Percentiles rank a stretch among this genome's conserved stretches.
Conservation (phyloP, 371 early-diverging fungal species). For the Choanephora cucurbitarum region DNA sequence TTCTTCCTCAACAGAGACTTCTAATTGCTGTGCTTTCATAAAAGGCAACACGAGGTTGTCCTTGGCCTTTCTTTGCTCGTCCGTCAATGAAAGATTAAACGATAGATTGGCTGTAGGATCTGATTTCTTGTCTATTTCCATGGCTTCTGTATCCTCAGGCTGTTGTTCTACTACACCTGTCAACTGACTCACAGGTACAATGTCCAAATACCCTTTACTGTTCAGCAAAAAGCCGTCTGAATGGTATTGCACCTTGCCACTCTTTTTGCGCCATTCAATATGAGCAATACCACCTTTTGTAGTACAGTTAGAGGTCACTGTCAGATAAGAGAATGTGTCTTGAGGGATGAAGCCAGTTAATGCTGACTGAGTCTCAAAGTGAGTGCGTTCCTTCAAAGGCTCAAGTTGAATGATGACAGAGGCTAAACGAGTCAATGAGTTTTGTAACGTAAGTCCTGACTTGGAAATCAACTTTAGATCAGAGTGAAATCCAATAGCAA, state of each 20-base stretch:
- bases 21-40: constrained; percentile 67
- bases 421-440: constrained; percentile 38
- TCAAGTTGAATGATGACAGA: constrained; percentile 36
- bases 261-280: constrained; percentile 50
- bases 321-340: constrained; percentile 46
- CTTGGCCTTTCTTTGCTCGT: constrained; percentile 78
- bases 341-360: constrained; percentile 46
- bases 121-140: constrained; percentile 15
- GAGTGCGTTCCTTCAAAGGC: constrained; percentile 27
- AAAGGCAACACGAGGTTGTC: constrained; percentile 81
- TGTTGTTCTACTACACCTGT: constrained; percentile 17
- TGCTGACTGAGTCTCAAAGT: constrained; percentile 34
- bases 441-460: constrained; percentile 17
- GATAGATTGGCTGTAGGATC: constrained; percentile 65
- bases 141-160: constrained; percentile 10
- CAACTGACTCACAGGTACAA: constrained; percentile 26
- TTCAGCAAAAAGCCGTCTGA: constrained; percentile 30
- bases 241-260: constrained; percentile 47
- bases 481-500: constrained; percentile 34
- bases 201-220: constrained; percentile 7
- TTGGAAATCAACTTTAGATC: constrained; percentile 28
- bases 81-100: constrained; percentile 85
- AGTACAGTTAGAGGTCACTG: constrained; percentile 30
- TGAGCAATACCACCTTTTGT: constrained; percentile 35
- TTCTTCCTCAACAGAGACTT: constrained; percentile 18